Base-by-base conservation (phyloP, 2,329 filamentous ascomycete genomes). In the Fusarium sarcochroum region DNA sequence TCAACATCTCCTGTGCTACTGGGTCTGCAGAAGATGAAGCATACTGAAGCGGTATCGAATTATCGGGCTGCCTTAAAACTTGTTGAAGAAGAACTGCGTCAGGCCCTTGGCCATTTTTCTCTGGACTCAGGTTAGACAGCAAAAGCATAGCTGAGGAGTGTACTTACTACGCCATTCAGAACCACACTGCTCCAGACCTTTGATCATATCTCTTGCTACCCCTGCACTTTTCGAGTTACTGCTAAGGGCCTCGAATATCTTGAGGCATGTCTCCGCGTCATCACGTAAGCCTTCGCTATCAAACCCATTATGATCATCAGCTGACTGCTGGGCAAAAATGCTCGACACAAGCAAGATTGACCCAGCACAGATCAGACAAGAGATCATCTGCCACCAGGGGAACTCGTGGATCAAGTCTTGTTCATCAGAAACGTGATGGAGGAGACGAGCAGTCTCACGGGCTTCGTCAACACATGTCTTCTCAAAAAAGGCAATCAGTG, bases 341-440 rank as follows among this genome's bases (percentile, higher is more conserved):
- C 35, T 41, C 0, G 48, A 50, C 17, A 50, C 48, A 2, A 50
- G 17, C 23, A 41, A 30, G 14, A 21, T 50, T 6, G 34, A 41
- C 5, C 35, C 48, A 9, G 48, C 35, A 7, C 35, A 51, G 1
- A 51, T 51, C 23, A 51, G 38, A 41, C 35, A 51, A 2, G 35
- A 51, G 17, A 42, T 51, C 48, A 51, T 51, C 34, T 51, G 23
- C 48, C 48, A 51, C 35, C 35, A 51, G 0, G 35, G 48, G 5
- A 51, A 51, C 17, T 42, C 35, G 21, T 51, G 35, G 2, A 51
- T 35, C 5, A 51, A 27, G 3, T 41, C 48, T 6, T 21, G 25
- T 4, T 51, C n/a, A 10, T 23, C 18, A 1, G 48, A 30, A 10
- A 51, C 18, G 1, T 15, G 25, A 18, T 51, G 48, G 11, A 51